Conservation (phyloP, 2,329 filamentous ascomycete species). For the Ambrosiella beaveri region DNA sequence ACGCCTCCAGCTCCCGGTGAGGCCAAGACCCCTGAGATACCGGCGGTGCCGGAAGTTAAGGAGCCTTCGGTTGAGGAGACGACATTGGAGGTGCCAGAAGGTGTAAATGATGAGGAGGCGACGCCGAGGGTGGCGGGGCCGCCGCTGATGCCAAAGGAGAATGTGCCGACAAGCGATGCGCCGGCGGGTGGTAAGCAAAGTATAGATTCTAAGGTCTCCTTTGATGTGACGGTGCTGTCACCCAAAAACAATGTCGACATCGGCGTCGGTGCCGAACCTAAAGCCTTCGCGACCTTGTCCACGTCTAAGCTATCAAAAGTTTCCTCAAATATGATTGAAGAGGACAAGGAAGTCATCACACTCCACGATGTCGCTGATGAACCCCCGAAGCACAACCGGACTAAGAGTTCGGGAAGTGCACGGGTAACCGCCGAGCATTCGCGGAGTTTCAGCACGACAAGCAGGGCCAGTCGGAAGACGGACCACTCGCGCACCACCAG, state of each 20-base stretch:
- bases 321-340: neutral
- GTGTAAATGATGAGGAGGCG: neutral
- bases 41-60: neutral
- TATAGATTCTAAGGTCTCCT: neutral
- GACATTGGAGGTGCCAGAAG: slow-evolving; percentile 6
- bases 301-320: neutral
- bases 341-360: neutral
- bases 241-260: neutral
- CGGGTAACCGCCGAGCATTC: slow-evolving; percentile 4
- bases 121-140: neutral
- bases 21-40: neutral
- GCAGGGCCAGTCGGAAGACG: slow-evolving; percentile 2
- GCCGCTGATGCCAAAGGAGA: neutral
- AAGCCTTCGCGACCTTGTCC: neutral
- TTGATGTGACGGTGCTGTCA: neutral
- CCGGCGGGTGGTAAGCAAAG: neutral
- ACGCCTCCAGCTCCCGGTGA: neutral
- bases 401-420: neutral
- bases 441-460: slow-evolving; percentile 10
- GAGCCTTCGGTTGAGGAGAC: neutral
- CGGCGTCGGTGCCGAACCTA: neutral
- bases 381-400: neutral
- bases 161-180: neutral
- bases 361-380: neutral
- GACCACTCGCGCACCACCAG: slow-evolving; percentile 24